These are phyloP conservation scores for Thamnidium elegans DNA, from an alignment of 192 early-diverging fungal species.

Conservation along the genomic window DNA sequence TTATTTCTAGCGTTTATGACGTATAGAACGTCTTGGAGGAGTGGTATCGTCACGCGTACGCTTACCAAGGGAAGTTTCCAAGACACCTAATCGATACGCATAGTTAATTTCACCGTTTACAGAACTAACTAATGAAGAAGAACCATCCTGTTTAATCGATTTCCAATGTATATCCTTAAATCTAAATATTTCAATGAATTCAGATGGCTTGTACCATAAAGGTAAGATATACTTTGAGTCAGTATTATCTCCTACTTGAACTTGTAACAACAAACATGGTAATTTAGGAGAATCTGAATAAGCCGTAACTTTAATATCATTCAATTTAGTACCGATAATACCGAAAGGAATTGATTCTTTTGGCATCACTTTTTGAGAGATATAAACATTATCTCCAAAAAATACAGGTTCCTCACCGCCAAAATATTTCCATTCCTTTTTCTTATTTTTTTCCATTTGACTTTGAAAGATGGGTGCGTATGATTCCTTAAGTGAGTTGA, in stretches of 20 bases:
- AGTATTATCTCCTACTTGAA: neutral
- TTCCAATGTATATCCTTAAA: neutral
- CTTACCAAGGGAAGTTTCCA: neutral
- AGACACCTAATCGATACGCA: conserved; percentile 1
- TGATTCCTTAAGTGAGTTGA: neutral
- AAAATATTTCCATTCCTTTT: neutral
- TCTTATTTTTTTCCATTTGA: neutral
- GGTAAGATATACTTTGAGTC: conserved; percentile 1
- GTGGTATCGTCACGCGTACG: too few species aligned
- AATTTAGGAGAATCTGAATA: neutral
- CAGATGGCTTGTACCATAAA: conserved; percentile 23
- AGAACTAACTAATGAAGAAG: neutral
- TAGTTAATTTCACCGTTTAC: neutral
- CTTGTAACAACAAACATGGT: conserved; percentile 1
- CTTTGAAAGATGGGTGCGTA: neutral
- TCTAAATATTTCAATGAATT: neutral
- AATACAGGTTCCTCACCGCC: conserved; percentile 9
- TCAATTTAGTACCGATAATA: neutral
- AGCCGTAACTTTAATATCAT: neutral
- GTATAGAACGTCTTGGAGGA: too few species aligned
- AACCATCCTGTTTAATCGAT: neutral
- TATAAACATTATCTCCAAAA: conserved; percentile 18
- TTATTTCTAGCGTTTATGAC: too few species aligned
- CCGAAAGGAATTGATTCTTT: neutral
- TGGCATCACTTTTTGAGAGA: neutral